These are phyloP conservation scores for Hansfordia pulvinata DNA, from an alignment of 2,329 filamentous ascomycete genomes.

Conservation along the genomic window DNA sequence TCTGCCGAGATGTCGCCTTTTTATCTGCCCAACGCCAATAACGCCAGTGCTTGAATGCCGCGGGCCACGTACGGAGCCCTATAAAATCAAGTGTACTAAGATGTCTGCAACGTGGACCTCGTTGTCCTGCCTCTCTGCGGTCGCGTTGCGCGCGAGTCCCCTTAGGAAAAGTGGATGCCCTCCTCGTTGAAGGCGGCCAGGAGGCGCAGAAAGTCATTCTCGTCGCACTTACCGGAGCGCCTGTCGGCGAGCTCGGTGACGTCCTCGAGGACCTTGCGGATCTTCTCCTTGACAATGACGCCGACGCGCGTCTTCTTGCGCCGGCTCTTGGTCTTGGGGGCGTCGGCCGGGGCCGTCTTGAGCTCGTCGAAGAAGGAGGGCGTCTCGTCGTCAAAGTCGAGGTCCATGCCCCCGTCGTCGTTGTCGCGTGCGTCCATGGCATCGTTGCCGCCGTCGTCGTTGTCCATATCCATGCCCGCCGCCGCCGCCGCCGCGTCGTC, in stretches of 20 bases:
- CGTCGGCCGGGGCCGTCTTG: slow-evolving; percentile 22
- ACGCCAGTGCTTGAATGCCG: too few relatives aligned
- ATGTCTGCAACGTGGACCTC: too few relatives aligned
- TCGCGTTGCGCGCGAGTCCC: too few relatives aligned
- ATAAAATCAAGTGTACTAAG: too few relatives aligned
- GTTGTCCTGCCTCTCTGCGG: too few relatives aligned
- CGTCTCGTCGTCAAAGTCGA: slow-evolving; percentile 50
- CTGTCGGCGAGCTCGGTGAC: slow-evolving; percentile 71
- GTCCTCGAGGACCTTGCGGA: slow-evolving; percentile 70
- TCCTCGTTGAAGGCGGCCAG: slow-evolving; percentile 77
- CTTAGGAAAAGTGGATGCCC: slow-evolving; percentile 77
- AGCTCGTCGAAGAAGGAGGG: slow-evolving; percentile 72
- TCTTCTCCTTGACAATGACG: slow-evolving; percentile 74
- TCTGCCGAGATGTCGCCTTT: too few relatives aligned
- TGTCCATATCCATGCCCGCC: slow-evolving; percentile 23
- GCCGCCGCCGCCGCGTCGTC: too few relatives aligned
- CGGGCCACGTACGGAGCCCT: too few relatives aligned
- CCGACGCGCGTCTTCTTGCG: slow-evolving; percentile 71
- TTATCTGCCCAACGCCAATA: too few relatives aligned
- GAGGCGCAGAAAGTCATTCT: slow-evolving; percentile 79
- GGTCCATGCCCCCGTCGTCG: slow-evolving; percentile 27
- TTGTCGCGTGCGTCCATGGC: slow-evolving; percentile 32
- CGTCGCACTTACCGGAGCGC: slow-evolving; percentile 74
- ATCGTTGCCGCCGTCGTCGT: slow-evolving; percentile 27
- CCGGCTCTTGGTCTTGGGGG: slow-evolving; percentile 48